phyloP scores from a whole-genome alignment of 2,329 filamentous ascomycete species.

The Paraphoma chrysanthemicola region DNA sequence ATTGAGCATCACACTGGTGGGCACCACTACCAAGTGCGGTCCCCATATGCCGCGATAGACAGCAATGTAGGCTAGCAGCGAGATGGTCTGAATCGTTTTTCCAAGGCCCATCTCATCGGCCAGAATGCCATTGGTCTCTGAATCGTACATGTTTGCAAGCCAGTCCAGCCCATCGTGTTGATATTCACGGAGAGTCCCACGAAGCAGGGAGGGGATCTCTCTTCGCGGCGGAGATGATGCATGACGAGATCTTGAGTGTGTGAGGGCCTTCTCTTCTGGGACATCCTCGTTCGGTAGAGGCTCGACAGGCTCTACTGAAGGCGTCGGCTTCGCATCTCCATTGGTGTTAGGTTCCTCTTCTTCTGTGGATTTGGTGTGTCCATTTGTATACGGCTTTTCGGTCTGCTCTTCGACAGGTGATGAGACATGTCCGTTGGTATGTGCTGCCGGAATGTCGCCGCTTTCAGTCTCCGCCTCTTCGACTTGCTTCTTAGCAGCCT shows the following conservation, averaged over 20 bases:
- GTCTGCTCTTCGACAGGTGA: conserved; percentile 53
- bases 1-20: conserved; percentile 97
- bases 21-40: conserved; percentile 92
- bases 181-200: conserved; percentile 91
- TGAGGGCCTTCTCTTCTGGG: conserved; percentile 18
- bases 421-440: conserved; percentile 39
- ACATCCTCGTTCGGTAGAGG: conserved; percentile 20
- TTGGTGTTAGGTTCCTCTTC: conserved; percentile 17
- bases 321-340: conserved; percentile 10
- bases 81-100: conserved; percentile 98
- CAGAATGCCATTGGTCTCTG: conserved; percentile 92
- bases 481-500: conserved; percentile 34
- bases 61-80: conserved; percentile 88
- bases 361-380: conserved; percentile 6
- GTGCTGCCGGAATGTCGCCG: conserved; percentile 26
- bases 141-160: conserved; percentile 90
- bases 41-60: conserved; percentile 93
- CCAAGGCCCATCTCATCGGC: conserved; percentile 99
- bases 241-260: conserved; percentile 31
- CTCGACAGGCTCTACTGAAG: conserved; percentile 21
- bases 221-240: conserved; percentile 40
- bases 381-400: conserved; percentile 44
- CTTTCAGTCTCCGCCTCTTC: conserved; percentile 47
- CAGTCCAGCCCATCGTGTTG: conserved; percentile 97
- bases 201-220: conserved; percentile 67